A percentile compares a stretch with the other conserved stretches of the same genome.
Evolutionary conservation across 164 flowering plant species (phyloP).

Genomic region (Vitis rupestris): DNA sequence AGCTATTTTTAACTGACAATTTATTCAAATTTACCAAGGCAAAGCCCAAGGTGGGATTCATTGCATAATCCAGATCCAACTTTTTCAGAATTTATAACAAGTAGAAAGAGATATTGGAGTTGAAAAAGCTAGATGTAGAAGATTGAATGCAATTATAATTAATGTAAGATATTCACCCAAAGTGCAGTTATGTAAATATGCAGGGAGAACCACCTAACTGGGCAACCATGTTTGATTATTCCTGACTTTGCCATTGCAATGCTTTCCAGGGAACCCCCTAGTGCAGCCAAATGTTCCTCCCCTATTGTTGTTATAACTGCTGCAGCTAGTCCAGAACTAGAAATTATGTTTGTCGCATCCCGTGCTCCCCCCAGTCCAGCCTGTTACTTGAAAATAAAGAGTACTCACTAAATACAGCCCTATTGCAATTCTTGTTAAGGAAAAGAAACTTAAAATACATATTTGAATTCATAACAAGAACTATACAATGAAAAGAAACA

Average conservation of each 20-base stretch:
- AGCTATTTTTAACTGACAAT: too few species aligned
- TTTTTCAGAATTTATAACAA: background rate
- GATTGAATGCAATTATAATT: background rate
- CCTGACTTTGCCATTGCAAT: conserved; percentile 94
- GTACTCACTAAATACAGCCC: background rate
- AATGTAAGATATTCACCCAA: background rate
- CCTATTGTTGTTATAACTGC: conserved; percentile 87
- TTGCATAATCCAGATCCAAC: too few species aligned
- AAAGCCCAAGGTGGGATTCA: too few species aligned
- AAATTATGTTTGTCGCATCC: conserved; percentile 90
- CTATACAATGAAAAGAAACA: too few species aligned
- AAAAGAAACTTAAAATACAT: background rate
- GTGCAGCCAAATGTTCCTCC: conserved; percentile 88
- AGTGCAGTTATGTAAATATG: background rate
- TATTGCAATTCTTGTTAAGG: background rate
- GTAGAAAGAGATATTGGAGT: background rate
- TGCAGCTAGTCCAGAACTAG: conserved; percentile 56
- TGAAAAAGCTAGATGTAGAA: background rate
- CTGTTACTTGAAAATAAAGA: conserved; percentile 30
- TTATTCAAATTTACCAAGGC: too few species aligned
- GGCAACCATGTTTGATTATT: conserved; percentile 78
- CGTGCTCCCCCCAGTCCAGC: conserved; percentile 97
- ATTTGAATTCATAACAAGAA: background rate
- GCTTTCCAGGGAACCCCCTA: conserved; percentile 93
- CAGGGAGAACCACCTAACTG: conserved; percentile 71